phyloP scores from a whole-genome alignment of 1,284 basidiomycete genomes.

The Psilocybe mexicana region DNA sequence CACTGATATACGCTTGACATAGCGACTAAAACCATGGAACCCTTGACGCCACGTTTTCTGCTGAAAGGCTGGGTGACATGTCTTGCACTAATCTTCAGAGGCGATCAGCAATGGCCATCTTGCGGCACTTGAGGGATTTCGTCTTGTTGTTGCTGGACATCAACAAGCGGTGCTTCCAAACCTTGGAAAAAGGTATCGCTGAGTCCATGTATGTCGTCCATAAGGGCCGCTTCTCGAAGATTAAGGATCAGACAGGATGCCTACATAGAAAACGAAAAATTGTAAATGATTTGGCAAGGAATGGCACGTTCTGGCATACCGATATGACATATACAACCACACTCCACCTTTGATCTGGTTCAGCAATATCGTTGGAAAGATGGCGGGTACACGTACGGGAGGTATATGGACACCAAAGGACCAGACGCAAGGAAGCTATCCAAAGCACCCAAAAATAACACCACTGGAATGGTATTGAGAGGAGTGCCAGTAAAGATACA shows the following conservation, averaged over 20 bases:
- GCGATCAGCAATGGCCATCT: too few species aligned
- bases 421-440: neutral
- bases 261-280: neutral
- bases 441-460: neutral
- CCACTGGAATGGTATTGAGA: neutral
- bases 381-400: neutral
- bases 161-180: neutral
- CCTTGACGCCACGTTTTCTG: too few species aligned
- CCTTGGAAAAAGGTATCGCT: constrained; percentile 4
- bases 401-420: neutral
- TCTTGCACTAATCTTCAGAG: too few species aligned
- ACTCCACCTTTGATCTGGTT: neutral
- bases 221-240: neutral
- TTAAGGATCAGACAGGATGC: constrained; percentile 1
- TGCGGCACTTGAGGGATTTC: too few species aligned
- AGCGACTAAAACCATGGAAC: too few species aligned
- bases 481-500: neutral
- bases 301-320: neutral
- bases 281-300: neutral
- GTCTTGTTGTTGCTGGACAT: neutral
- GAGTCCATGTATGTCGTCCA: neutral
- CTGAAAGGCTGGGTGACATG: too few species aligned
- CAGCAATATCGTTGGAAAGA: neutral
- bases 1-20: too few species aligned
- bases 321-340: neutral